Conservation (phyloP, 495 filamentous ascomycete genomes). For the Schizothecium vesticola region DNA sequence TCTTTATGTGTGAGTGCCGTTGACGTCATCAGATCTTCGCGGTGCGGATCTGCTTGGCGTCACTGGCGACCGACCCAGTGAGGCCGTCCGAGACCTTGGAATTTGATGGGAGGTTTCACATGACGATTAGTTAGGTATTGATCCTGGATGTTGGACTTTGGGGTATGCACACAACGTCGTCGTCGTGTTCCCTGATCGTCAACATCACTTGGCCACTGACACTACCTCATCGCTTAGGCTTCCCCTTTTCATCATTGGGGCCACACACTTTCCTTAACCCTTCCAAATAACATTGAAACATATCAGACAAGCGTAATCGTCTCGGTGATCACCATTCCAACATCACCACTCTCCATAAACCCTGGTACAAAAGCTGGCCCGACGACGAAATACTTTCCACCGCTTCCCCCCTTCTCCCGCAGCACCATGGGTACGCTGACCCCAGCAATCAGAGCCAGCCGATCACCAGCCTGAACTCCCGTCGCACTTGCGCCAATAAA, state of each 20-base stretch:
- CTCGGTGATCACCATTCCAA: background rate
- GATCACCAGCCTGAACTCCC: background rate
- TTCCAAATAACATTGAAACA: background rate
- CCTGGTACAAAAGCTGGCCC: background rate
- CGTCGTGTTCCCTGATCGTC: background rate
- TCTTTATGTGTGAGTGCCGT: background rate
- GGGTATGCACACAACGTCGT: background rate
- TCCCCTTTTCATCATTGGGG: background rate
- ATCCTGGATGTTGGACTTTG: too few species aligned
- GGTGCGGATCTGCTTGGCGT: background rate
- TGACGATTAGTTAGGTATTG: background rate
- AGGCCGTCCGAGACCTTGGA: background rate
- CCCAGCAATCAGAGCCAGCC: background rate
- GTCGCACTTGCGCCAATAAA: rapidly evolving
- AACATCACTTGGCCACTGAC: background rate
- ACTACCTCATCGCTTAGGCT: background rate
- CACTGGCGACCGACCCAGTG: background rate
- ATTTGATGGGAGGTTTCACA: background rate
- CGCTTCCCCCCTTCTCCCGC: background rate
- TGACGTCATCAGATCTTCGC: background rate
- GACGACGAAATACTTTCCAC: background rate
- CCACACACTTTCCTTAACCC: background rate
- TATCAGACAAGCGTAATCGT: background rate
- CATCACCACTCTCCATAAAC: background rate
- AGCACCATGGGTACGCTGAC: background rate